Percentiles rank a stretch among this genome's conserved stretches.
Conservation (phyloP, 2,329 filamentous ascomycete species). For the Diaporthe nobilis region DNA sequence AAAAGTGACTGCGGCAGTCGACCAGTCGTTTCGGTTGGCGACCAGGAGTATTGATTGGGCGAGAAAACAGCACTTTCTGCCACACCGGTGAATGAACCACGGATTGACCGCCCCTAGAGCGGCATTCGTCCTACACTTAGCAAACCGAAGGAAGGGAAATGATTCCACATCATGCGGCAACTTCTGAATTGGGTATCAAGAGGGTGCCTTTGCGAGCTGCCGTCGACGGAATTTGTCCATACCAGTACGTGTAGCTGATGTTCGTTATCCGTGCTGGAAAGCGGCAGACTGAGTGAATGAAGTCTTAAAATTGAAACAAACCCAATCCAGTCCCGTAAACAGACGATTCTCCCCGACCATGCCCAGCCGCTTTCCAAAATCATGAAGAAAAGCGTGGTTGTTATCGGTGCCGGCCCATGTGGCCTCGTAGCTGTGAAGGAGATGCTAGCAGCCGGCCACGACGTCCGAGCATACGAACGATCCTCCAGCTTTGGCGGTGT, state of each 20-base stretch:
- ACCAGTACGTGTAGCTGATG: neutral
- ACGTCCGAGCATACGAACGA: slow-evolving; percentile 9
- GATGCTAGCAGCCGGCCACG: slow-evolving; percentile 11
- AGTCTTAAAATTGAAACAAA: neutral
- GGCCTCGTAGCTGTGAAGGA: slow-evolving; percentile 7
- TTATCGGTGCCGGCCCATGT: slow-evolving; percentile 10
- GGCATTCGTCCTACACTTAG: neutral
- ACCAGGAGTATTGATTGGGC: neutral
- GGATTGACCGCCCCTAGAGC: neutral
- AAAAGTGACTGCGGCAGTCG: neutral
- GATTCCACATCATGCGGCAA: neutral
- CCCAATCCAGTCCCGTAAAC: neutral
- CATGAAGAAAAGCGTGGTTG: slow-evolving; percentile 1
- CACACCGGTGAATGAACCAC: neutral
- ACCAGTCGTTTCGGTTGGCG: neutral
- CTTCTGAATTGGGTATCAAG: neutral
- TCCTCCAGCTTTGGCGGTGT: slow-evolving; percentile 2
- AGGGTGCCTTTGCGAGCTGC: too few species aligned
- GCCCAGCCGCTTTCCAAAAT: neutral
- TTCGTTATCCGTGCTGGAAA: too few species aligned
- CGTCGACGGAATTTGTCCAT: neutral
- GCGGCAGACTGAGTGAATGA: neutral
- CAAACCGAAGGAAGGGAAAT: neutral
- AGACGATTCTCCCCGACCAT: neutral
- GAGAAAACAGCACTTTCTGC: neutral